Percentiles rank a stretch among this genome's conserved stretches.
These are phyloP conservation scores for Ophiostoma novo-ulmi DNA, from an alignment of 2,329 filamentous ascomycete species.

Conservation along the genomic window DNA sequence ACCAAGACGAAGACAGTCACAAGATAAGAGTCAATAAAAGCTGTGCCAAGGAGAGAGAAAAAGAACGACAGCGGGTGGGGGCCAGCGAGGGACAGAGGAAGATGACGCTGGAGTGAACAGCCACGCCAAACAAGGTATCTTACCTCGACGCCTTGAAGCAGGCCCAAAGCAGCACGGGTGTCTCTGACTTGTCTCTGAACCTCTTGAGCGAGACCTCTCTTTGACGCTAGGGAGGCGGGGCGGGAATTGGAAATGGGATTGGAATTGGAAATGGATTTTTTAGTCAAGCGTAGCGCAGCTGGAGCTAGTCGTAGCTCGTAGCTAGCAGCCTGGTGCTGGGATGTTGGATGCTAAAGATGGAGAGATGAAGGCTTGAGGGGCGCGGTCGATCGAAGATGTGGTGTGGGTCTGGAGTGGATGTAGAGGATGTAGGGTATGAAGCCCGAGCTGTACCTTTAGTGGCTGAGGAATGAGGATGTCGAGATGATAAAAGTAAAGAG, in stretches of 20 bases:
- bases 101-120: constrained; percentile 2
- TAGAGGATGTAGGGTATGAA: not conserved
- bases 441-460: not conserved
- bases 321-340: constrained; percentile 12
- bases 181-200: not conserved
- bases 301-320: constrained; percentile 17
- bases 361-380: constrained; percentile 19
- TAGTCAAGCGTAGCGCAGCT: constrained; percentile 19
- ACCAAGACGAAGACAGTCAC: not conserved
- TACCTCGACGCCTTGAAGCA: not conserved
- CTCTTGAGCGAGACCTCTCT: not conserved
- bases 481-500: not conserved
- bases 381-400: constrained; percentile 23
- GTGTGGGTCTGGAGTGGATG: constrained; percentile 21
- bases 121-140: not conserved
- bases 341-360: constrained; percentile 17
- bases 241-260: constrained; percentile 21
- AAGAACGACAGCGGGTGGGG: not conserved
- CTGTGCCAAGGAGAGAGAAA: constrained; percentile 13
- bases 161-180: constrained; percentile 11
- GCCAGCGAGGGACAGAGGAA: constrained; percentile 1
- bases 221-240: constrained; percentile 18
- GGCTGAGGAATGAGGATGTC: not conserved
- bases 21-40: constrained; percentile 23
- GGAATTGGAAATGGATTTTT: constrained; percentile 21